These are phyloP conservation scores for Entomortierella chlamydospora DNA, from an alignment of 192 early-diverging fungal genomes.

Conservation along the genomic window DNA sequence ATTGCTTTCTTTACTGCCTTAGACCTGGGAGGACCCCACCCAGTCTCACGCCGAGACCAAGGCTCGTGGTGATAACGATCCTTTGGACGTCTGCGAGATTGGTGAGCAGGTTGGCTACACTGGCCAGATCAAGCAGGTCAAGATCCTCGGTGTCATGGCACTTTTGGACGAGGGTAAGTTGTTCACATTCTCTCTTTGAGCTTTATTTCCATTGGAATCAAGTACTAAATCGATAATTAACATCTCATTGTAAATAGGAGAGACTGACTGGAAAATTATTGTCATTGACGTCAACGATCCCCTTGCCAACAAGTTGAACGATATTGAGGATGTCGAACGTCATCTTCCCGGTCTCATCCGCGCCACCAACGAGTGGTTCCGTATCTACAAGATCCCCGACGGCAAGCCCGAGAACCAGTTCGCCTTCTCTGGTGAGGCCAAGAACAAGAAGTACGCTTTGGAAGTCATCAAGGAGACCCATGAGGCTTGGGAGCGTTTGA, in stretches of 20 bases:
- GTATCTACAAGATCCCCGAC: slow-evolving; percentile 99
- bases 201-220: too few relatives aligned
- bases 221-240: neutral
- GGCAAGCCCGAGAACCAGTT: slow-evolving; percentile 99
- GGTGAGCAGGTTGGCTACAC: slow-evolving; percentile 92
- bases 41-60: slow-evolving; percentile 93
- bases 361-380: slow-evolving; percentile 99
- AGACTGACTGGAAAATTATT: slow-evolving; percentile 99
- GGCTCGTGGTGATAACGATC: slow-evolving; percentile 97
- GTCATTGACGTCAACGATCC: slow-evolving; percentile 99
- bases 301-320: slow-evolving; percentile 95
- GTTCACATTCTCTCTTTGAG: neutral
- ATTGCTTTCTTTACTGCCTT: slow-evolving; percentile 2
- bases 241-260: slow-evolving; percentile 52
- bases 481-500: slow-evolving; percentile 92
- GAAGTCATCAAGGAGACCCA: slow-evolving; percentile 93
- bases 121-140: slow-evolving; percentile 99
- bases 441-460: slow-evolving; percentile 90
- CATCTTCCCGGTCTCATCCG: slow-evolving; percentile 95
- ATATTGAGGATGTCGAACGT: slow-evolving; percentile 99
- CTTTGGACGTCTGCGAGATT: slow-evolving; percentile 98
- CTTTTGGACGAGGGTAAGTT: slow-evolving; percentile 92
- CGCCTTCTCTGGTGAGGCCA: slow-evolving; percentile 93
- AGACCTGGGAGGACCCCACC: slow-evolving; percentile 99
- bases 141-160: slow-evolving; percentile 98